Conservation (phyloP, 306 rosid species). For the Arachis hypogaea region DNA sequence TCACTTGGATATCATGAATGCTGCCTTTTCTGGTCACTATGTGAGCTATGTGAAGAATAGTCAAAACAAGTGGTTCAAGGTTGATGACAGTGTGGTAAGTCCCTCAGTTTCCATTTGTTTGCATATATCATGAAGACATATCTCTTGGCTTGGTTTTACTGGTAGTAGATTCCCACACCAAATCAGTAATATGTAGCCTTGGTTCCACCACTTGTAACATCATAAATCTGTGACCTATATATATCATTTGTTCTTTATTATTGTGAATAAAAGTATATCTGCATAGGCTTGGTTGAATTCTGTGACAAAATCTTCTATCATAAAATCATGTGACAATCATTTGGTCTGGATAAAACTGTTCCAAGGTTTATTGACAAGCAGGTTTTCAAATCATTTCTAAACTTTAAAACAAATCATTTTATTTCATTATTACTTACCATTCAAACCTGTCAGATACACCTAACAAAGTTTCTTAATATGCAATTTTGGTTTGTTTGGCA, state of each 20-base stretch:
- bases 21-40: conserved; percentile 95
- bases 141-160: background rate
- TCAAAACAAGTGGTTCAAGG: conserved; percentile 96
- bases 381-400: conserved; percentile 18
- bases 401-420: background rate
- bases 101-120: conserved; percentile 30
- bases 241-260: conserved; percentile 1
- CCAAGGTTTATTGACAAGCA: background rate
- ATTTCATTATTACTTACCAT: conserved; percentile 6
- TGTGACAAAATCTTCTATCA: background rate
- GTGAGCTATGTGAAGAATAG: conserved; percentile 88
- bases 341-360: conserved; percentile 9
- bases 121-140: conserved; percentile 17
- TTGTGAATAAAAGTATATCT: conserved; percentile 4
- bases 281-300: background rate
- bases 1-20: conserved; percentile 93
- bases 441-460: background rate
- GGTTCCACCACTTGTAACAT: conserved; percentile 14
- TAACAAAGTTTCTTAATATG: background rate
- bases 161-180: background rate
- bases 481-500: background rate
- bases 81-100: conserved; percentile 89
- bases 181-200: background rate
- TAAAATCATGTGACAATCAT: background rate
- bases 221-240: conserved; percentile 3